Conservation (phyloP, 129 eudicot species). For the Arctium minus region DNA sequence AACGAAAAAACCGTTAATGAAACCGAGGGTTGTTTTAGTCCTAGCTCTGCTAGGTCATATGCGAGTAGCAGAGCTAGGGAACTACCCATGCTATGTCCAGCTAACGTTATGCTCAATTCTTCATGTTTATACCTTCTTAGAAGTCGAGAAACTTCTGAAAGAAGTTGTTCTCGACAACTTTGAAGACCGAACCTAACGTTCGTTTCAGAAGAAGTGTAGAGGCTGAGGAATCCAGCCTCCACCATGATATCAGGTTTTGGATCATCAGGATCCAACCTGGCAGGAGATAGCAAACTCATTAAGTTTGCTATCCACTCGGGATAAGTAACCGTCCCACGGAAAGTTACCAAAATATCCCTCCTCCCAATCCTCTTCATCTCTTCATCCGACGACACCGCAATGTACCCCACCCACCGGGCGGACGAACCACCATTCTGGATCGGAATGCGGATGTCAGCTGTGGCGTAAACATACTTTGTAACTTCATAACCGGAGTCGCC, state of each 20-base stretch:
- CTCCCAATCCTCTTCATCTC: constrained; percentile 47
- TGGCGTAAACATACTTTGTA: constrained; percentile 61
- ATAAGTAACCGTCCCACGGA: constrained; percentile 64
- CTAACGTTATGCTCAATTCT: constrained; percentile 47
- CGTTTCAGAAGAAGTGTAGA: constrained; percentile 54
- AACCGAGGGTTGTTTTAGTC: constrained; percentile 24
- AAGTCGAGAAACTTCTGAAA: constrained; percentile 46
- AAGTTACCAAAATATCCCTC: constrained; percentile 53
- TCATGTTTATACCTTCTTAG: constrained; percentile 40
- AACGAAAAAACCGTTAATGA: constrained; percentile 56
- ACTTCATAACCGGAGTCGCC: constrained; percentile 55
- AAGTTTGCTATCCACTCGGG: constrained; percentile 63
- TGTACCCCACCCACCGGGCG: constrained; percentile 64
- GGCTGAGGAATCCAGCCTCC: constrained; percentile 52
- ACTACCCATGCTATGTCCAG: constrained; percentile 73
- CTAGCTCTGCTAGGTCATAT: constrained; percentile 50
- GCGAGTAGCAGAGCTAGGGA: constrained; percentile 51
- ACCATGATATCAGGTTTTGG: constrained; percentile 52
- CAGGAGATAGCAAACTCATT: constrained; percentile 58
- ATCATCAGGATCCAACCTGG: constrained; percentile 57
- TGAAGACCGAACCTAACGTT: constrained; percentile 38
- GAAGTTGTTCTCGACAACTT: constrained; percentile 66
- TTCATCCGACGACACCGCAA: constrained; percentile 44
- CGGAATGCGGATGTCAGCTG: constrained; percentile 43
- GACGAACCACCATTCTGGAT: constrained; percentile 27